Base-by-base conservation (phyloP, 441 rosid species). In the Dalechampia spathulata region DNA sequence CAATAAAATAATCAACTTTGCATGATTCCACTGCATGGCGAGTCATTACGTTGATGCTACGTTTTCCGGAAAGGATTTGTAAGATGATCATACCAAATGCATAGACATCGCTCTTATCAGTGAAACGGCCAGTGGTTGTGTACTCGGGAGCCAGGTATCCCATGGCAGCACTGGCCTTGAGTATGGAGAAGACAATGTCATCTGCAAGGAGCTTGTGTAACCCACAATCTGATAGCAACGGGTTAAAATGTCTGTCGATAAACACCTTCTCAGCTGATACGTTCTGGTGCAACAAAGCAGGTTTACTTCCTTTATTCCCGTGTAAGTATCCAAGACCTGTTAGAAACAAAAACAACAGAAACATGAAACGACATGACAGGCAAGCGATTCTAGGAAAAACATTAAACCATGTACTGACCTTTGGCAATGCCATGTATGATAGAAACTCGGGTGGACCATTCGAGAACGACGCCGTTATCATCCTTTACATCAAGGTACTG, bases 81-180 rank as follows among this genome's bases (percentile, higher is more conserved):
- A 87, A 64, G 15, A 82, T 48, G 4, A 89, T 76, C 72, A 79
- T 72, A 22, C 99, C 99, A 57, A 86, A 89, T 19, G 97, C 95
- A 46, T 82, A 89, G 3, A 93, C 75, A 14, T 93, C 99, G 6
- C 90, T 86, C 77, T 85, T 87, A 66, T 93, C 97, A 2, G 95
- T 93, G 74, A 93, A 90, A 37, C 85, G 83, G 36, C 99, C 99
- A 0, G 93, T 91, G 12, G 85, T 75, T 22, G 77, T 82, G 75
- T 93, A 89, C 63, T 93, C 99, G 2, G 99, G 99, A 40, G 95
- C 96, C 40, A 93, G 80, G 74, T 89, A 92, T 60, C 99, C 99
- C 92, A 83, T 86, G 36, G 97, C 99, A 50, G 99, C 99, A 55
- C 96, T 89, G 46, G 85, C 86, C 76, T 89, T 89, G 23, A 93